A percentile compares a stretch with the other conserved stretches of the same genome.
Conservation (phyloP, 2,329 filamentous ascomycete genomes). For the Fragosphaeria purpurea region DNA sequence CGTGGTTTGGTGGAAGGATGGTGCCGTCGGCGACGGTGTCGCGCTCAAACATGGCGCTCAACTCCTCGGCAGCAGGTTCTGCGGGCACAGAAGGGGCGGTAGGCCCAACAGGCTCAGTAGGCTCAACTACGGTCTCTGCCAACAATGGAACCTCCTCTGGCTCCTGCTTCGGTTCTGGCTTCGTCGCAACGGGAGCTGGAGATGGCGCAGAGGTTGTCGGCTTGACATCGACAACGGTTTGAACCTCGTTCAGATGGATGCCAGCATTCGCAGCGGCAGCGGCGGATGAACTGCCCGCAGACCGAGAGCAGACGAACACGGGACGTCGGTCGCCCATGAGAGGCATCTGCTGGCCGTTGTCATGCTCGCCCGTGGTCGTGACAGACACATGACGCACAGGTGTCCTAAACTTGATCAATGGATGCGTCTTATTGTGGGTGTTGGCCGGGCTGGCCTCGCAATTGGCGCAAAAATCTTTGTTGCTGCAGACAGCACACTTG, state of each 20-base stretch:
- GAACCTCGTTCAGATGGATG: constrained; percentile 20
- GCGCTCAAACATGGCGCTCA: constrained; percentile 56
- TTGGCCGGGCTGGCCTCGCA: constrained; percentile 85
- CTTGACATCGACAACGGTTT: constrained; percentile 64
- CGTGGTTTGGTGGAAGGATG: constrained; percentile 55
- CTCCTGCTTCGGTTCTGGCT: no score
- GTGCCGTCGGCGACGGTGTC: constrained; percentile 76
- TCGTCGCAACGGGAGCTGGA: not conserved
- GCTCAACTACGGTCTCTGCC: not conserved
- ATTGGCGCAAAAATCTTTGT: constrained; percentile 87
- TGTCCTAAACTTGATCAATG: constrained; percentile 93
- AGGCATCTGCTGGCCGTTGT: constrained; percentile 53
- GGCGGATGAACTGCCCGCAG: constrained; percentile 3
- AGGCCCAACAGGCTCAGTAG: constrained; percentile 5
- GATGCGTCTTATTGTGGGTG: constrained; percentile 88
- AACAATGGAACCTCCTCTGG: not conserved
- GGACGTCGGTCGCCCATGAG: constrained; percentile 57
- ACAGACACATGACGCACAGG: constrained; percentile 82
- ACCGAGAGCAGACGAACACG: constrained; percentile 6
- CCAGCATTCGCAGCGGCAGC: not conserved
- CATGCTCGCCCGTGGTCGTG: constrained; percentile 71
- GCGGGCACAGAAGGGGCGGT: not conserved
- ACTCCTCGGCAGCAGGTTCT: constrained; percentile 21
- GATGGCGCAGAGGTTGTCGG: constrained; percentile 28
- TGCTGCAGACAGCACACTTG: constrained; percentile 94